Base-by-base conservation (phyloP, 805 yeast species). In the Schwanniomyces polymorphus region DNA sequence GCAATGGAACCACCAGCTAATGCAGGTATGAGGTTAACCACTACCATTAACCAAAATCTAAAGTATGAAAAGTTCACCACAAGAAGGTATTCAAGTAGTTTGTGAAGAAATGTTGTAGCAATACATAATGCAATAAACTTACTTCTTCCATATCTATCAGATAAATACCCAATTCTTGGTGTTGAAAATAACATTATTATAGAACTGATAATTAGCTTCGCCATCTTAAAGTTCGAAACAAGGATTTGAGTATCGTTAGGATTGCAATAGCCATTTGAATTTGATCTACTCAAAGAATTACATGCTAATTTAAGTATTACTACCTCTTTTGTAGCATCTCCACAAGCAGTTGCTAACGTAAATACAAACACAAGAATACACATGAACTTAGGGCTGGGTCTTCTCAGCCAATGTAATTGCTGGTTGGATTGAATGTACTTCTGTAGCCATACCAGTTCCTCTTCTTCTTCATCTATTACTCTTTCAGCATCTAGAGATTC, bases 1-100 rank as follows among this genome's bases (percentile, higher is more conserved):
- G 84, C 74, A 49, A 81, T 63, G 7, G 76, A 42, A 0, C 90
- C 86, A 21, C 97, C 97, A n/a, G 84, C 78, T 3, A 77, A 44
- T 21, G 82, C 73, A 26, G 74, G 75, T 1, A 85, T 31, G 1
- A 76, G 48, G 11, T 74, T 74, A 2, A 79, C 67, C 0, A 74
- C 28, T 1, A 86, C 63, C 51, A 82, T 71, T 26, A 59, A 49
- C 10, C 51, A 48, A 31, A 74, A 64, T 23, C 64, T 61, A 46
- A 77, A 72, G 29, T 52, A 48, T 11, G 56, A 50, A 25, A 44
- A 68, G 12, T 55, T 45, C 9, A 53, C 42, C 65, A 70, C 61
- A 21, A 70, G 49, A 5, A 47, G 51, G 49, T 55, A 66, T 45
- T 59, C 54, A 5, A 54, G 31, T 21, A 51, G 23, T 47, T 58